Evolutionary conservation across 306 rosid genomes (phyloP).

Genomic region (Vicia faba): DNA sequence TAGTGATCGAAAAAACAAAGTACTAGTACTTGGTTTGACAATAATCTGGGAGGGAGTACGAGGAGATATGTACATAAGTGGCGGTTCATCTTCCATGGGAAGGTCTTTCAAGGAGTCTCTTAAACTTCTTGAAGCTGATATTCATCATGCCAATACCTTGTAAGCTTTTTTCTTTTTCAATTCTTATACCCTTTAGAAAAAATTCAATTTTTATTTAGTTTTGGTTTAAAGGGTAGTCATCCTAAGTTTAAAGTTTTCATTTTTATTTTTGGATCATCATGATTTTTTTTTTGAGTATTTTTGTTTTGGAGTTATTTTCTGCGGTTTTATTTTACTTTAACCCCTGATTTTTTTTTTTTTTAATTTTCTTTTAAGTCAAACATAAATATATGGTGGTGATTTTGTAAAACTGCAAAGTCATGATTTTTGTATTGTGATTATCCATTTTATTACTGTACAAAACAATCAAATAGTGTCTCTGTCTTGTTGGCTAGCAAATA

Average conservation of each 20-base stretch:
- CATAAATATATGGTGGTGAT: background rate
- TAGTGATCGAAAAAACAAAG: slow-evolving; percentile 6
- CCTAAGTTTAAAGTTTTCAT: background rate
- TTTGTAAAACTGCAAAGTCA: slow-evolving; percentile 1
- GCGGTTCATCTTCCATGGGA: slow-evolving; percentile 62
- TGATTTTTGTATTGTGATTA: slow-evolving; percentile 19
- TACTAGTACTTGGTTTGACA: background rate
- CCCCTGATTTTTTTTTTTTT: slow-evolving; percentile 22
- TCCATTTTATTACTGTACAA: background rate
- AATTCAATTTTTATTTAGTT: slow-evolving; percentile 8
- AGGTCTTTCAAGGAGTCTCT: slow-evolving; percentile 96
- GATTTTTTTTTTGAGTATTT: background rate
- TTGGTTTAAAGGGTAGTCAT: background rate
- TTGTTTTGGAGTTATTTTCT: slow-evolving; percentile 31
- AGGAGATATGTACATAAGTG: slow-evolving; percentile 63
- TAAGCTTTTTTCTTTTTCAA: slow-evolving; percentile 41
- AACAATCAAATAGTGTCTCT: background rate
- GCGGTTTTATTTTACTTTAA: slow-evolving; percentile 30
- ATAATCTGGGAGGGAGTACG: background rate
- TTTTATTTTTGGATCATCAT: background rate
- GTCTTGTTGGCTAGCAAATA: background rate
- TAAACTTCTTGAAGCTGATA: slow-evolving; percentile 97
- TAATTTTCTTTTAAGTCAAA: slow-evolving; percentile 29
- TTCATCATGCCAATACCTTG: slow-evolving; percentile 96
- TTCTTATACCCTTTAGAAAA: background rate